phyloP scores from a whole-genome alignment of 2,329 filamentous ascomycete species.

The Elsinoe ampelina region DNA sequence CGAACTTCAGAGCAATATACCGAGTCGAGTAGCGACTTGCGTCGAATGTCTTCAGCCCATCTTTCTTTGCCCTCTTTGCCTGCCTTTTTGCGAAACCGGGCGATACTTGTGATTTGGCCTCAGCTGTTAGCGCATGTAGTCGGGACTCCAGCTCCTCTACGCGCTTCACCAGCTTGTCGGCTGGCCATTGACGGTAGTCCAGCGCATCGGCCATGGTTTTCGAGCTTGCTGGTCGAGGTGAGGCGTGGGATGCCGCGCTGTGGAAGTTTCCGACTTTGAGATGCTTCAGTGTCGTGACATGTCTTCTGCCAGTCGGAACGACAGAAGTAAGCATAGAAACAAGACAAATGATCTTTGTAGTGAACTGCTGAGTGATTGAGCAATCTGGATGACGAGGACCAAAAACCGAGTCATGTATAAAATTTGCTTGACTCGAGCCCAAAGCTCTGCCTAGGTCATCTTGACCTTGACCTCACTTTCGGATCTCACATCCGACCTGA shows the following conservation, averaged over 20 bases:
- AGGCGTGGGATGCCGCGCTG: neutral
- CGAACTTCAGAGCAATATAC: constrained; percentile 82
- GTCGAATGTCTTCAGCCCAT: constrained; percentile 52
- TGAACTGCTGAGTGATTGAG: no score
- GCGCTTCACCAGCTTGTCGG: constrained; percentile 56
- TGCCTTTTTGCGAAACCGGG: constrained; percentile 15
- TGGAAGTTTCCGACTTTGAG: neutral
- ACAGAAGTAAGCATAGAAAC: neutral
- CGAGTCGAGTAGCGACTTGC: constrained; percentile 72
- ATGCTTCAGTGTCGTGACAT: neutral
- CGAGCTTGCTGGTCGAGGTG: neutral
- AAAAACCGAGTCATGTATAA: constrained; percentile 7
- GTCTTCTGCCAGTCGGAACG: neutral
- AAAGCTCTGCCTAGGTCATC: neutral
- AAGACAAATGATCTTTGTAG: no score
- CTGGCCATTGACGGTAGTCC: constrained; percentile 59
- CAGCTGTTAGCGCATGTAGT: constrained; percentile 42
- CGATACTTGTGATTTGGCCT: constrained; percentile 11
- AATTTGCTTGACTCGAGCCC: neutral
- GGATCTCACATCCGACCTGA: neutral
- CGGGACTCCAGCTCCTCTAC: constrained; percentile 60
- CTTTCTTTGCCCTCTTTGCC: constrained; percentile 16
- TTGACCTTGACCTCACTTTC: neutral
- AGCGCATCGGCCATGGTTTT: constrained; percentile 12
- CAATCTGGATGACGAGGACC: neutral